Percentiles rank a stretch among this genome's conserved stretches.
Evolutionary conservation across 495 filamentous ascomycete genomes (phyloP).

Genomic region (Penicillium malachiteum): DNA sequence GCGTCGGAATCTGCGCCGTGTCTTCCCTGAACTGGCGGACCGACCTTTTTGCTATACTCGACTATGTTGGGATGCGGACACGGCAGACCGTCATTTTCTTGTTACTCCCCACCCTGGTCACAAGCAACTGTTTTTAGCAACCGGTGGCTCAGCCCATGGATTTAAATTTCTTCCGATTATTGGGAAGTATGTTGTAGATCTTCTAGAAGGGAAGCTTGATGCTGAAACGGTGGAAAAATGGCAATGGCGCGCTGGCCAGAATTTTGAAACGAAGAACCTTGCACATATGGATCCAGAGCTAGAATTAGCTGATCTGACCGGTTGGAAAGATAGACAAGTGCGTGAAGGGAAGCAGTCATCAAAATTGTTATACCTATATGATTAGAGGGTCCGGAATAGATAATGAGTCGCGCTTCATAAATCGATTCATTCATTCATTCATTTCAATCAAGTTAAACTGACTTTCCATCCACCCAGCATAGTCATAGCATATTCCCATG

Average conservation of each 20-base stretch:
- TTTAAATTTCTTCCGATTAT: slow-evolving; percentile 61
- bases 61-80: slow-evolving; percentile 35
- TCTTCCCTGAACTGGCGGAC: slow-evolving; percentile 22
- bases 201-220: slow-evolving; percentile 35
- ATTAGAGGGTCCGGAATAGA: too few species aligned
- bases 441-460: slow-evolving; percentile 20
- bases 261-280: slow-evolving; percentile 11
- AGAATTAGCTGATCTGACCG: slow-evolving; percentile 20
- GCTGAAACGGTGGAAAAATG: slow-evolving; percentile 11
- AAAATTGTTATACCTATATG: too few species aligned
- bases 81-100: slow-evolving; percentile 50
- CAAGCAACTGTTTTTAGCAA: slow-evolving; percentile 45
- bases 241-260: slow-evolving; percentile 19
- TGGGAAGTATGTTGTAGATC: slow-evolving; percentile 54
- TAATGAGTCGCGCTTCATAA: too few species aligned
- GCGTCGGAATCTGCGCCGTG: slow-evolving; percentile 16
- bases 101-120: slow-evolving; percentile 45
- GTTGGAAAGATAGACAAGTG: slow-evolving; percentile 19
- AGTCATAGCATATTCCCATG: slow-evolving; percentile 30
- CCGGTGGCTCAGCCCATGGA: slow-evolving; percentile 47
- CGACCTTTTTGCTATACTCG: slow-evolving; percentile 21
- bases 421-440: background rate
- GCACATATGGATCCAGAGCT: slow-evolving; percentile 25
- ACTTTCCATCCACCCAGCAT: slow-evolving; percentile 30
- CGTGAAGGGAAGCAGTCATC: slow-evolving; percentile 15